Percentiles rank a stretch among this genome's conserved stretches.
Conservation (phyloP, 495 filamentous ascomycete species). For the Daldinia vernicosa region DNA sequence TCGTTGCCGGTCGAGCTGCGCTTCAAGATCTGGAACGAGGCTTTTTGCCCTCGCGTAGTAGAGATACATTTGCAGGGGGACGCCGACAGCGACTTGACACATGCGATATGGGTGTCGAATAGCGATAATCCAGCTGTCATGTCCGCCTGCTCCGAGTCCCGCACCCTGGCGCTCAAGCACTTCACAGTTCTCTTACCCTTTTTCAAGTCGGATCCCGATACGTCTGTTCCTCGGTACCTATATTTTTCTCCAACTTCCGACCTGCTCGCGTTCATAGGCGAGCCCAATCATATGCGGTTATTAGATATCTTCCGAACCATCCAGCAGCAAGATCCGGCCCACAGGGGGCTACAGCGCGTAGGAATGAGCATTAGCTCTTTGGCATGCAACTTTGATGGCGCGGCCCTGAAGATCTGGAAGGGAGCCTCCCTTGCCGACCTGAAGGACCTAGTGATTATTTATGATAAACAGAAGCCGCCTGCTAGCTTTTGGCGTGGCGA, state of each 20-base stretch:
- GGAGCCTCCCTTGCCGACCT: not conserved
- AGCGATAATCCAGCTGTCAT: slow-evolving; percentile 48
- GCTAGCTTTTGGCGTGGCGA: slow-evolving; percentile 21
- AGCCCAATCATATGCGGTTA: slow-evolving; percentile 35
- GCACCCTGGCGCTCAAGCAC: slow-evolving; percentile 42
- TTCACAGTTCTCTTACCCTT: slow-evolving; percentile 47
- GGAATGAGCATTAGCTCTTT: slow-evolving; percentile 16
- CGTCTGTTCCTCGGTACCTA: slow-evolving; percentile 27
- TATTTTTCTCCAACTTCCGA: slow-evolving; percentile 46
- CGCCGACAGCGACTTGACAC: not conserved
- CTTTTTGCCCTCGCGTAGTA: slow-evolving; percentile 47
- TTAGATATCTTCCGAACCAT: slow-evolving; percentile 24
- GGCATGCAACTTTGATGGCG: not conserved
- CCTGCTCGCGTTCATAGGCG: slow-evolving; percentile 44
- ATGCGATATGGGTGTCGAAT: slow-evolving; percentile 42
- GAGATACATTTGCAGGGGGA: slow-evolving; percentile 44
- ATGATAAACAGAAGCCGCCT: slow-evolving; percentile 19
- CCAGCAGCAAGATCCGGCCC: slow-evolving; percentile 3
- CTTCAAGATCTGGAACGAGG: slow-evolving; percentile 47
- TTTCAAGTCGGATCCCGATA: slow-evolving; percentile 4
- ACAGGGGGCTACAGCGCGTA: slow-evolving; percentile 5
- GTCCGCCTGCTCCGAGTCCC: slow-evolving; percentile 46
- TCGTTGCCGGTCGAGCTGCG: slow-evolving; percentile 51
- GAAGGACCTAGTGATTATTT: slow-evolving; percentile 25
- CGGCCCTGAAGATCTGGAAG: not conserved